These are phyloP conservation scores for baker's yeast (Saccharomyces cerevisiae) DNA, from an alignment of 805 yeast genomes.

Conservation along the genomic window DNA sequence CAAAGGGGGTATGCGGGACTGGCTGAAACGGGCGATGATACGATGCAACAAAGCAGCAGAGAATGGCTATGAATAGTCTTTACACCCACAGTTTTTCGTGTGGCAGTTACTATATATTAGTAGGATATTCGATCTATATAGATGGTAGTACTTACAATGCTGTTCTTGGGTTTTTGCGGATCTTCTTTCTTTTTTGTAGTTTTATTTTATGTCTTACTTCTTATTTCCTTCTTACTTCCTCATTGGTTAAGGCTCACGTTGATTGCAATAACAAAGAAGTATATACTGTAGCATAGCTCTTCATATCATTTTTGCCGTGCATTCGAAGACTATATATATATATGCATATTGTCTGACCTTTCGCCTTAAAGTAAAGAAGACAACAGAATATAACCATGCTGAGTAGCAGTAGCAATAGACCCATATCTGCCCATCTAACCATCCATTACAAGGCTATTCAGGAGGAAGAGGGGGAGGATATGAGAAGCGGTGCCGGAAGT, in stretches of 20 bases:
- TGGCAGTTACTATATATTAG: background rate
- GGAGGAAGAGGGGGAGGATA: background rate
- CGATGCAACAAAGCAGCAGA: background rate
- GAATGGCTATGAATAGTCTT: background rate
- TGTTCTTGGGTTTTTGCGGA: background rate
- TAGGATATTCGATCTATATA: background rate
- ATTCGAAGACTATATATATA: background rate
- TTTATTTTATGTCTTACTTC: background rate
- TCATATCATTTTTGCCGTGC: background rate
- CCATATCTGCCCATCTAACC: constrained; percentile 8
- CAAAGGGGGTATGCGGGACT: background rate
- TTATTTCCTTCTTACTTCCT: too few relatives aligned
- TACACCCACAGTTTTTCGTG: background rate
- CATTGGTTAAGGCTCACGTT: background rate
- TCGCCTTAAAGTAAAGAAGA: background rate
- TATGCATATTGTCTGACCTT: background rate
- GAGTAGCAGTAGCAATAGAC: constrained; percentile 2
- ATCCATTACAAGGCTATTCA: constrained; percentile 2
- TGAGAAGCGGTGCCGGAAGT: background rate
- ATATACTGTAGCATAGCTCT: background rate
- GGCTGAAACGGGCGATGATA: background rate
- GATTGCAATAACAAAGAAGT: background rate
- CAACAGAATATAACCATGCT: background rate
- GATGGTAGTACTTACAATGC: background rate
- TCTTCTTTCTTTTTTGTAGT: background rate